Base-by-base conservation (phyloP, 139 green algal species). In the Bryopsis sp. region DNA sequence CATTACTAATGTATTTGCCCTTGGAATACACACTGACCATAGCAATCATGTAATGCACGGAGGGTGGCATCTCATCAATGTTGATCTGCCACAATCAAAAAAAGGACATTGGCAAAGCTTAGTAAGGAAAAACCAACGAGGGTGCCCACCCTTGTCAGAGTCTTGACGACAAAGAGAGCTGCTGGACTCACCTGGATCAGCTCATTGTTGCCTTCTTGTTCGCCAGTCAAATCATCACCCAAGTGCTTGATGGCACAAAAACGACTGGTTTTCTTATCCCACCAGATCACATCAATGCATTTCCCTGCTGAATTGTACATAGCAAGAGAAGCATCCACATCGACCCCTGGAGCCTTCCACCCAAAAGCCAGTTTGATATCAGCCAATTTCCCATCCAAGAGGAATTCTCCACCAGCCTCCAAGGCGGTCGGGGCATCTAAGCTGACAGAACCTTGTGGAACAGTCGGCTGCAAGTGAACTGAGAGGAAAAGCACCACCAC, bases 291-390 rank as follows among this genome's bases (percentile, higher is more conserved):
- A 31, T 63, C 54, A 15, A 63, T 19, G 26, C 54, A 32, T 32
- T 63, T 32, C 24, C 11, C 11, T 8, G 11, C 26, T 8, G 11
- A 8, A 32, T 63, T 32, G 54, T 36, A 63, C 7, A 63, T 32
- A 63, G 54, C 54, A 28, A 63, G 24, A 28, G 54, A 63, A 8
- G n/a, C 54, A 19, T 63, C 54, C 11, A 63, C n/a, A 19, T 63
- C 54, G 54, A 63, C n/a, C 22, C 26, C 54, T 8, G 11, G 7
- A 19, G 24, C 54, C 22, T 63, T 32, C 54, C 54, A 63, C 11
- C 26, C 54, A 19, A 28, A 63, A 32, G 22, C 54, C 7, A 63
- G 11, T 19, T 32, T 28, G 7, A 28, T 8, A 15, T 8, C 22
- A 28, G 22, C 11, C 22, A 63, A 8, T 19, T 19, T 8, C 54